Conservation (phyloP, 2,329 filamentous ascomycete species). For the Pseudocercospora musae region DNA sequence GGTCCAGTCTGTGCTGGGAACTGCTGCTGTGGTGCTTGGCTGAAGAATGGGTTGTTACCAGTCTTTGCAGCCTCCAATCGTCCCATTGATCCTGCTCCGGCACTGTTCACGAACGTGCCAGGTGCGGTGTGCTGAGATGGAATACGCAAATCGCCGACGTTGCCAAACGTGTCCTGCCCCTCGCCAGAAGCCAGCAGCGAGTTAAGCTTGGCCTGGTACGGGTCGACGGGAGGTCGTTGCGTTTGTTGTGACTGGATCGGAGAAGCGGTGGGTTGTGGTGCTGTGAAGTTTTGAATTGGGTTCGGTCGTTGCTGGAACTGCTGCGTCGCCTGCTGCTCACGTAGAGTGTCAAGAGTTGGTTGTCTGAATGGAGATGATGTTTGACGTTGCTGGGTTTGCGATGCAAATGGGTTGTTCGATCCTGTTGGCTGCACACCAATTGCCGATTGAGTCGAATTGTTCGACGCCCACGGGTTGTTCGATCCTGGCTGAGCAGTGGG, state of each 20-base stretch:
- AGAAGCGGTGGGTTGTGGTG: slow-evolving; percentile 47
- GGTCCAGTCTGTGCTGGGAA: slow-evolving; percentile 52
- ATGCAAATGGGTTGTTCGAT: slow-evolving; percentile 95
- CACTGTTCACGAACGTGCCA: slow-evolving; percentile 93
- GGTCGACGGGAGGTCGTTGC: slow-evolving; percentile 44
- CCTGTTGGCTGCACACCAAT: slow-evolving; percentile 83
- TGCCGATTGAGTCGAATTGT: slow-evolving; percentile 56
- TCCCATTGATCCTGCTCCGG: slow-evolving; percentile 69
- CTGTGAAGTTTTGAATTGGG: slow-evolving; percentile 35
- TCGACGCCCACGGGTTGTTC: slow-evolving; percentile 86
- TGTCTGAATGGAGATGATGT: slow-evolving; percentile 53
- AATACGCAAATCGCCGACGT: slow-evolving; percentile 92
- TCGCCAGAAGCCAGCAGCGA: slow-evolving; percentile 81
- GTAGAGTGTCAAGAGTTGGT: slow-evolving; percentile 70
- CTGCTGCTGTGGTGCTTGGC: slow-evolving; percentile 47
- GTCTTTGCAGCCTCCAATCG: slow-evolving; percentile 66
- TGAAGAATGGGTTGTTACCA: slow-evolving; percentile 90
- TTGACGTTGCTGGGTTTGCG: slow-evolving; percentile 60
- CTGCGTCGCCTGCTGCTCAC: slow-evolving; percentile 77
- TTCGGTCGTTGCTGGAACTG: slow-evolving; percentile 56
- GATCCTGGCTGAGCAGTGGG: slow-evolving; percentile 70
- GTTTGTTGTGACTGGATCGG: slow-evolving; percentile 49
- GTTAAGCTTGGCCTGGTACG: slow-evolving; percentile 73
- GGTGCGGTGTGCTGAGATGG: slow-evolving; percentile 95
- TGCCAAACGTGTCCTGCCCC: slow-evolving; percentile 95